Evolutionary conservation across 805 yeast genomes (phyloP), one percentile per base, ranked within the genome.

Genomic region (Brettanomyces bruxellensis): DNA sequence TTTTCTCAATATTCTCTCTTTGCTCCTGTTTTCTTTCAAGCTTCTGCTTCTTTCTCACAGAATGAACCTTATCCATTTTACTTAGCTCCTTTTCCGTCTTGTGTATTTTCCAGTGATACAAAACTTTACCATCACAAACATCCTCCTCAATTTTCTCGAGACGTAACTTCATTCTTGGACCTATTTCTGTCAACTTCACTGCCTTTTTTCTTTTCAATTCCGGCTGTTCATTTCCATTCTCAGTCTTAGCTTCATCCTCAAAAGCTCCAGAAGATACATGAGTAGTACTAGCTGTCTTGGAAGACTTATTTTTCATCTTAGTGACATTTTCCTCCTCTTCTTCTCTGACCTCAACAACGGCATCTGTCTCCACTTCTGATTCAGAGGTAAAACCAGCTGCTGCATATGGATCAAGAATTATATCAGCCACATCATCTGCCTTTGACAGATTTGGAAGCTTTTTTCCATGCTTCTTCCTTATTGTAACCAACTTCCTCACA

Each of bases 361-460:
- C 86, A 53, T 90, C 96, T 50, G 90, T 96, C 58, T 93, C 98
- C 40, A 89, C 80, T 69, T 91, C 99, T 4, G 95, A 84, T 57
- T 91, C 99, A 41, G 93, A 82, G 1, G 96, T 87, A 60, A 82
- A 79, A 3, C 54, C 52, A 9, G 75, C 76, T 35, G 80, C 79
- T 24, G 90, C 81, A 59, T 86, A 86, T 3, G 89, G 89, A 60
- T 89, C 96, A 46, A 88, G 70, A 45, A 91, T 72, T 52, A 85
- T 75, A 55, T 91, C 96, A 6, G 95, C 76, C 38, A 90, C 86
- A 61, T 90, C 98, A 38, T 70, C 69, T 41, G 80, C 80, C 36
- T 69, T 72, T 34, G 78, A 68, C 60, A 90, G 66, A 57, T 83
- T 82, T 40, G 96, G 96, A 51, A 89, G 64, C 23, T 68, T 66